Evolutionary conservation across 106 monocot genomes (phyloP).

Genomic region (Gastrodia elata): DNA sequence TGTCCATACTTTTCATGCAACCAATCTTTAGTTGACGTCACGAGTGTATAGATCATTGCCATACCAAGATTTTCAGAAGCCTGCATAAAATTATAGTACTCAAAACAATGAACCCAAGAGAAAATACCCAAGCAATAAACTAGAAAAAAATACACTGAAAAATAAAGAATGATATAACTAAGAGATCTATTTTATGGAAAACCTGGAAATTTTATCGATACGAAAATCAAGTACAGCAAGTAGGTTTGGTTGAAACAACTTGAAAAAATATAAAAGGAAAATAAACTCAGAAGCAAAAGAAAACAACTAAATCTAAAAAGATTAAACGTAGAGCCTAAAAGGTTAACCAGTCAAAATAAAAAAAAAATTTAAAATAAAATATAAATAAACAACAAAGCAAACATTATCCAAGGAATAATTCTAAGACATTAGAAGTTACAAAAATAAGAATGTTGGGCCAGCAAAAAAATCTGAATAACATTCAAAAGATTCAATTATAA

Average conservation of each 20-base stretch:
- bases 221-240: no score
- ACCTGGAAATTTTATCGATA: no score
- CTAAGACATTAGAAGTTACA: neutral
- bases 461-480: neutral
- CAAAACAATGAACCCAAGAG: neutral
- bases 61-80: slow-evolving; percentile 95
- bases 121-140: neutral
- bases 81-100: slow-evolving; percentile 24
- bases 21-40: slow-evolving; percentile 90
- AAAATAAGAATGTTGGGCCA: neutral
- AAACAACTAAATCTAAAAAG: no score
- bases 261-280: no score
- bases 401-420: no score
- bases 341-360: no score
- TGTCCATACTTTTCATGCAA: slow-evolving; percentile 68
- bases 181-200: no score
- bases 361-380: no score
- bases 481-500: neutral
- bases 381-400: no score
- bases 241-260: no score
- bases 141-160: neutral
- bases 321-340: no score
- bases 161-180: neutral
- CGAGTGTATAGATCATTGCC: slow-evolving; percentile 97
- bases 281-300: no score